Evolutionary conservation across 2,329 filamentous ascomycete genomes (phyloP), one percentile per base, ranked within the genome.

Genomic region (Ophiognomonia clavigignenti-juglandacearum): DNA sequence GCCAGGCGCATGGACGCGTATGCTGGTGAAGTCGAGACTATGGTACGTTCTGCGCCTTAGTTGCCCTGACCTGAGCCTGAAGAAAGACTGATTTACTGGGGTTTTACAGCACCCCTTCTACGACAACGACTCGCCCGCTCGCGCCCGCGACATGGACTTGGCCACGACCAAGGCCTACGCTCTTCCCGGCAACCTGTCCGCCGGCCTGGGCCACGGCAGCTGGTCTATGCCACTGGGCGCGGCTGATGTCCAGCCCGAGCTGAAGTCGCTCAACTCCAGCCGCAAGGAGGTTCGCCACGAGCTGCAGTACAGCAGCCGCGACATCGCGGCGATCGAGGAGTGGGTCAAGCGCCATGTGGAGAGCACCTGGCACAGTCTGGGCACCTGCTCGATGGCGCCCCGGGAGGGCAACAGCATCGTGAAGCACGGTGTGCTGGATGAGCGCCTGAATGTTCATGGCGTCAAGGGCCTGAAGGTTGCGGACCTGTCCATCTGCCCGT

Each of bases 301-400:
- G 49, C 70, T 91, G 34, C 69, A 83, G 58, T 92, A 92, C 64
- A 73, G 63, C 53, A 74, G 72, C 16, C 63, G 73, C 14, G 82
- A 85, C 56, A 77, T 85, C 58, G 67, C 78, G 57, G 76, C 80
- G 6, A 69, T 87, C 38, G 81, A 53, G 44, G 51, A 53, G 41
- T 79, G 75, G 75, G 79, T 84, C 31, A 80, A 83, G 71, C 75
- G 82, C 52, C 85, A 88, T 60, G 82, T 86, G 40, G 85, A 89
- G 67, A 88, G 82, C 41, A 89, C 85, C 31, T 87, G 85, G 84
- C 84, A 88, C 69, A 67, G 68, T 40, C 64, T 78, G 13, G 74
- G 74, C 66, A 89, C 85, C 1, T 88, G 85, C 68, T 86, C 82
- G 43, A 90, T 90, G 84, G 85, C 84, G 0, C 86, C 86, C 4